Evolutionary conservation across 495 filamentous ascomycete species (phyloP), one percentile per base, ranked within the genome.

Genomic region (Neurospora sp.): DNA sequence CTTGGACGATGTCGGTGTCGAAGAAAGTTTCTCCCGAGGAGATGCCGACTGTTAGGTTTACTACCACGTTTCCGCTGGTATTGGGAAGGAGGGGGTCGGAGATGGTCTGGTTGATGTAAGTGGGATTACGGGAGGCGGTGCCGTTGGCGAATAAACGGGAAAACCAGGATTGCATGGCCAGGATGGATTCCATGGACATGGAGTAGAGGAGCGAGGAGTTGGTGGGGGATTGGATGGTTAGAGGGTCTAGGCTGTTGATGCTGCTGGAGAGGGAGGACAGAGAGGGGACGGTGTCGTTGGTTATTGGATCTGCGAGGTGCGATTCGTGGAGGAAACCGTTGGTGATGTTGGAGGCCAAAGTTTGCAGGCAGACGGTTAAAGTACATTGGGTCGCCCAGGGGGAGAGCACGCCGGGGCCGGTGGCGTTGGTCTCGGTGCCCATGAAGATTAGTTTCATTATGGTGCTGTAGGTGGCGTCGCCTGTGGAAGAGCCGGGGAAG

Each of bases 381-480:
- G 73, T 44, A 27, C 77, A 78, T 40, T 78, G 77, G 6, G 72
- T 42, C 1, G 77, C 77, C 77, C 77, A 78, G 0, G 77, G 77
- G 22, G 73, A 61, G 5, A 70, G 35, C 18, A 68, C 75, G 7
- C 69, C 72, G 0, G 76, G n/a, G 1, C 18, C 39, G 39, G 69
- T 74, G 59, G 40, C 20, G 40, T 72, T 70, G 5, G 75, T 42
- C 31, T 78, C 75, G 53, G 72, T 74, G 9, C 77, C 77, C 75
- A 78, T 77, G 74, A 78, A 78, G 14, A 75, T 70, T 35, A 81
- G 71, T 37, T 75, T 73, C 72, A 80, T 75, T 40, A 81, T 77
- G 9, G 78, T 79, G 6, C 75, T 71, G 70, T 79, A 78, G 8
- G 78, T 69, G 11, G 75, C 69, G 59, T 74, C 73, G 38, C 75